These are phyloP conservation scores for Pseudopyricularia cyperi DNA, from an alignment of 2,329 filamentous ascomycete genomes.

Conservation along the genomic window DNA sequence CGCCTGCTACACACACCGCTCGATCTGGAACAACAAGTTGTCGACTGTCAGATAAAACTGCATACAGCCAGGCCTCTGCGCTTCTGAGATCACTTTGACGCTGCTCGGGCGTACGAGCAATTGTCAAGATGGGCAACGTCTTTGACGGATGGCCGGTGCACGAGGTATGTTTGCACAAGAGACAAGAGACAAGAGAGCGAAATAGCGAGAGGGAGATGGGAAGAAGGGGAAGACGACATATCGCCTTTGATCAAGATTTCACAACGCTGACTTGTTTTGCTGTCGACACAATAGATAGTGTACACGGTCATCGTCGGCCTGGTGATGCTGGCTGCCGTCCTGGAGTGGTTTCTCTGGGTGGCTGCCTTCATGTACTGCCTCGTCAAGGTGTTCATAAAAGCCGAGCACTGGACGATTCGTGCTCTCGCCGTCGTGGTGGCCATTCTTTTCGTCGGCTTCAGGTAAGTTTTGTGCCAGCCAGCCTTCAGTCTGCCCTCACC, in stretches of 20 bases:
- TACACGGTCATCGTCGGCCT: slow-evolving; percentile 71
- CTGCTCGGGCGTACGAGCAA: not conserved
- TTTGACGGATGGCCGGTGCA: slow-evolving; percentile 32
- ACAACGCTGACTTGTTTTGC: not conserved
- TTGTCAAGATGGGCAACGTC: not conserved
- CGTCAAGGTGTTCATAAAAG: slow-evolving; percentile 76
- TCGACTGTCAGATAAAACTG: not conserved
- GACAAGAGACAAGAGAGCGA: not conserved
- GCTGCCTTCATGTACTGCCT: slow-evolving; percentile 90
- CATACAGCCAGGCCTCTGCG: not conserved
- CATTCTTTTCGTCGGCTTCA: slow-evolving; percentile 15
- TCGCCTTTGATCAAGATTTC: not conserved
- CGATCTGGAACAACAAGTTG: not conserved
- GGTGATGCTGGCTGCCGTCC: slow-evolving; percentile 69
- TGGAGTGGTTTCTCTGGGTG: slow-evolving; percentile 94
- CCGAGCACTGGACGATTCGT: slow-evolving; percentile 74
- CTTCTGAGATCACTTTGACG: not conserved
- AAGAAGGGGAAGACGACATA: not conserved
- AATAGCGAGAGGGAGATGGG: not conserved
- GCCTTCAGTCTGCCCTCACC: not conserved
- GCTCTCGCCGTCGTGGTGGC: slow-evolving; percentile 67
- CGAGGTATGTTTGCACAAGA: slow-evolving; percentile 23
- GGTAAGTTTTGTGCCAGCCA: not conserved
- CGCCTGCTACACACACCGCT: not conserved
- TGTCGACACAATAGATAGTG: slow-evolving; percentile 49